phyloP scores from a whole-genome alignment of 805 yeast genomes.

The Cyberlindnera maritima region DNA sequence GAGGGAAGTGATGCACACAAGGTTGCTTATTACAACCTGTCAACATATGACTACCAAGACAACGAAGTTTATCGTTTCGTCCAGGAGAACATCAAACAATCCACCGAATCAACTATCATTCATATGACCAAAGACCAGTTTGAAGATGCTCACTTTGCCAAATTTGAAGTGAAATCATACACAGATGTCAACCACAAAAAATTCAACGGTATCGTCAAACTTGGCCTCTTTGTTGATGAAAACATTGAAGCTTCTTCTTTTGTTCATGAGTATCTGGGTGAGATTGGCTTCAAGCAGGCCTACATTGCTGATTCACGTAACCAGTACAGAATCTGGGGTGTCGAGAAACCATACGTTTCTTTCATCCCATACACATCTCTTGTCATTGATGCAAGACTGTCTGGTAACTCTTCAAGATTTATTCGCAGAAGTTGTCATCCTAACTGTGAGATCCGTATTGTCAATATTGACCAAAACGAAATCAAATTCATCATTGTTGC shows the following conservation, averaged over 20 bases:
- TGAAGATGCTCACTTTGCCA: conserved; percentile 28
- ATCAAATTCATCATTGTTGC: conserved; percentile 61
- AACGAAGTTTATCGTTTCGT: conserved; percentile 44
- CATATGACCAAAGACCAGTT: conserved; percentile 24
- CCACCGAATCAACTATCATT: conserved; percentile 10
- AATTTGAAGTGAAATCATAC: conserved; percentile 50
- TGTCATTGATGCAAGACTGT: conserved; percentile 74
- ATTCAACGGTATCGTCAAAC: conserved; percentile 59
- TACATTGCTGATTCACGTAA: conserved; percentile 67
- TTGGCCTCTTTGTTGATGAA: conserved; percentile 52
- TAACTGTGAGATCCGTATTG: conserved; percentile 62
- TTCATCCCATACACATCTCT: conserved; percentile 59
- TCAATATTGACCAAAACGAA: conserved; percentile 32
- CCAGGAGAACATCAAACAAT: conserved; percentile 27
- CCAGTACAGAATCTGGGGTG: conserved; percentile 75
- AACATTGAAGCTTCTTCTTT: conserved; percentile 45
- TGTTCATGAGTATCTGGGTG: conserved; percentile 69
- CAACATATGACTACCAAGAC: conserved; percentile 41
- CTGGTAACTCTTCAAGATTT: conserved; percentile 75
- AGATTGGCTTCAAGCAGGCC: conserved; percentile 59
- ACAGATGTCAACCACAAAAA: conserved; percentile 57
- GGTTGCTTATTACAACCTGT: conserved; percentile 32
- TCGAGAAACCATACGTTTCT: conserved; percentile 56
- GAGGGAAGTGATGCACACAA: conserved; percentile 36
- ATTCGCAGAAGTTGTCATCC: conserved; percentile 75